Evolutionary conservation across 1,139 yeast genomes (phyloP), one percentile per base, ranked within the genome.

Genomic region (Debaryomycetaceae sp.): DNA sequence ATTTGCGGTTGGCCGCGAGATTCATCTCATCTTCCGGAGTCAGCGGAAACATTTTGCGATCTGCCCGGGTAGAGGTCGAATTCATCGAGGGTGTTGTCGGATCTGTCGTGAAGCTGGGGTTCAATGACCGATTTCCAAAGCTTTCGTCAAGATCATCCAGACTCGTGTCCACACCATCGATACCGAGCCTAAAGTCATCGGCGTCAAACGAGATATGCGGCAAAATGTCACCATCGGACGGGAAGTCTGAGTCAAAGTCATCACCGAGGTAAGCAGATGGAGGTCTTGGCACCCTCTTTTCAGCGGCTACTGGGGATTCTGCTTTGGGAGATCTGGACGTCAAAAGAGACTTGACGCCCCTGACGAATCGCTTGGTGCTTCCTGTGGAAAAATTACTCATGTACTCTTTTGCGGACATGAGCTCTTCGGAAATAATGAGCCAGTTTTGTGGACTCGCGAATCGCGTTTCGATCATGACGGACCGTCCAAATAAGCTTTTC

Each of bases 371-470:
- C 14, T 25, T 42, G 16, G 27, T 45, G n/a, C n/a, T n/a, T n/a
- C n/a, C n/a, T n/a, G n/a, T n/a, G n/a, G n/a, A n/a, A 35, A 58
- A 60, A 27, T 45, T 46, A 11, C 40, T 37, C 16, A 58, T 34
- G 34, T 62, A 62, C 10, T 56, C 58, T 29, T 69, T 68, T 4
- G 73, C 43, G 23, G 57, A 51, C 30, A 74, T 55, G 27, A 72
- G 68, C 36, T 69, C 70, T 44, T 83, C 95, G 37, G 86, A 82
- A 6, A 83, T 66, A 11, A 82, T 72, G 16, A 82, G 69, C 94
- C 94, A 83, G 47, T 83, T 80, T 42, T 81, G 81, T 38, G 80
- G 80, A 1, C 86, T 87, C 49, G 74, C 77, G 37, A 76, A 59
- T 18, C 73, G 75, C 28, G 81, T 77, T 39, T 79, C 87, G 4